Conservation (phyloP, 805 yeast species). For the Groenewaldozyma tartarivorans region DNA sequence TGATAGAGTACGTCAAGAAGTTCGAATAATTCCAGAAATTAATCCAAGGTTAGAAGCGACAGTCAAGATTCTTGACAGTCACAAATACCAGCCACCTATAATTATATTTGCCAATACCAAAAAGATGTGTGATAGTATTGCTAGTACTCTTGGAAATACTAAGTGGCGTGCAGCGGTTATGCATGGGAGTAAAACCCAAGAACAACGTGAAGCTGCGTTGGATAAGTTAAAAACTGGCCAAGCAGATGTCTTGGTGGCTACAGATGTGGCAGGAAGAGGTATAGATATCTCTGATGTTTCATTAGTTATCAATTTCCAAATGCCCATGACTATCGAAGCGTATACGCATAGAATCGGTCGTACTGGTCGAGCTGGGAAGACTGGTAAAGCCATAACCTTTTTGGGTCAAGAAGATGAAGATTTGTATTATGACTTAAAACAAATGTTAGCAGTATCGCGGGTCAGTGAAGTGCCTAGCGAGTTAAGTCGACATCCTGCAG, state of each 20-base stretch:
- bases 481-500: constrained; percentile 19
- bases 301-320: constrained; percentile 76
- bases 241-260: constrained; percentile 67
- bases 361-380: constrained; percentile 89
- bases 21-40: constrained; percentile 42
- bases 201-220: constrained; percentile 73
- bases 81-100: constrained; percentile 42
- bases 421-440: constrained; percentile 41
- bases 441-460: constrained; percentile 36
- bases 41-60: constrained; percentile 38
- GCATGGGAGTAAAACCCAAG: constrained; percentile 85
- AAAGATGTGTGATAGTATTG: constrained; percentile 59
- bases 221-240: constrained; percentile 44
- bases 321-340: constrained; percentile 69
- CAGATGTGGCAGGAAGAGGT: constrained; percentile 95
- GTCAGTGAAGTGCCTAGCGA: constrained; percentile 34
- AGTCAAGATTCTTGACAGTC: constrained; percentile 28
- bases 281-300: constrained; percentile 84
- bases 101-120: constrained; percentile 78
- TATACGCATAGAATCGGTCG: constrained; percentile 92
- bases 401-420: constrained; percentile 46
- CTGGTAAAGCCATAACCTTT: constrained; percentile 70
- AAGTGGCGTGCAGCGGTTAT: constrained; percentile 45
- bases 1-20: constrained; percentile 61
- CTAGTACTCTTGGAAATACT: constrained; percentile 27